Base-by-base conservation (phyloP, 2,329 filamentous ascomycete genomes). In the Huntiella moniliformis region DNA sequence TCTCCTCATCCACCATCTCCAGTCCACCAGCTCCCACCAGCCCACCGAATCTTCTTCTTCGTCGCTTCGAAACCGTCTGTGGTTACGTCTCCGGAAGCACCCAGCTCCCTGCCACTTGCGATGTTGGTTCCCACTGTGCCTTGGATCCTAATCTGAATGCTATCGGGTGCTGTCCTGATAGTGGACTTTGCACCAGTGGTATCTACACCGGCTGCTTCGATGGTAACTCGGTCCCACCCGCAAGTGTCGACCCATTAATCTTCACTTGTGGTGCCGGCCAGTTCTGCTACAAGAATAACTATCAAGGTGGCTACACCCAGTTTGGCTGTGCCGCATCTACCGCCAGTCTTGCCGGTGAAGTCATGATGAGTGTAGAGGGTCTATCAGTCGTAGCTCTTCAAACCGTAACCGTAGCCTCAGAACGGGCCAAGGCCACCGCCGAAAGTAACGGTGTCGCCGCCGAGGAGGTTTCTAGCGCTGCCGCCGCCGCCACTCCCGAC, bases 11-110 rank as follows among this genome's bases (percentile, higher is more conserved):
- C 41, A 44, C 36, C 22, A 35, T 41, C 41, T 2, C 7, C 37
- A 35, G 11, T 43, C 11, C 38, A 41, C 35, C 43, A 28, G 22
- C 8, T 28, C 38, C 11, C 28, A 33, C 13, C 39, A 18, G 13
- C 44, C 5, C 76, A 74, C 60, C 74, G 80, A 17, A 86, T 86
- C 58, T 81, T 80, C 56, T 95, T 82, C 0, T 93, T 64, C 0
- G 85, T 86, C 32, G 94, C 60, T 58, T 95, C 86, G 4, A 91
- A 56, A 75, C 71, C 12, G 55, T 77, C 47, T 76, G 73, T 53
- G 73, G 73, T 37, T 77, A 67, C 56, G 63, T 77, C 53, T 67
- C 65, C 50, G 72, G 70, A 16, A 56, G 74, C 51, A 56, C 65
- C 1, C 57, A 58, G 17, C 57, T 74, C 28, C 69, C 71, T 2